These are phyloP conservation scores for Tuber umbilicatum DNA, from an alignment of 495 filamentous ascomycete species.

Conservation along the genomic window DNA sequence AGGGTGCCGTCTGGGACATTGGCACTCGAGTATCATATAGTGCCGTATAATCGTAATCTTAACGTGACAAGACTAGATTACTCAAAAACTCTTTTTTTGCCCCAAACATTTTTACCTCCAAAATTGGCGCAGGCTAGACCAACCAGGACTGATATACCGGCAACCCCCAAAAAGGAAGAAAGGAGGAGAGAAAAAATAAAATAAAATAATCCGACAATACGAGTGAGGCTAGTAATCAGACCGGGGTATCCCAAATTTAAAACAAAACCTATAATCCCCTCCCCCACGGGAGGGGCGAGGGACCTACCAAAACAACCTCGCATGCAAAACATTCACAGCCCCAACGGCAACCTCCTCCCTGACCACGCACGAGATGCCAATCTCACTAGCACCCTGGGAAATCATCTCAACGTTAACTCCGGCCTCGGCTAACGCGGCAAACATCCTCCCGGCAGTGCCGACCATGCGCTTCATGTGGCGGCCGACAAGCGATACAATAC, in stretches of 20 bases:
- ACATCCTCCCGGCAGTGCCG: constrained; percentile 84
- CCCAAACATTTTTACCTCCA: not conserved
- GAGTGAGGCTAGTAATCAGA: not conserved
- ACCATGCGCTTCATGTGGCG: constrained; percentile 93
- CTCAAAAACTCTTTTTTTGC: not conserved
- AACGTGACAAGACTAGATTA: not conserved
- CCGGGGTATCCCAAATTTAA: not conserved
- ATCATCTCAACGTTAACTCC: constrained; percentile 97
- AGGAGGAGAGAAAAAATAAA: not conserved
- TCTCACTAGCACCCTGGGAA: constrained; percentile 92
- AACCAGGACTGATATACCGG: not conserved
- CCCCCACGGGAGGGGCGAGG: not conserved
- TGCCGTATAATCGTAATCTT: not conserved
- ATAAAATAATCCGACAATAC: not conserved
- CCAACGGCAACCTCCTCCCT: constrained; percentile 81
- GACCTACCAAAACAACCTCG: constrained; percentile 61
- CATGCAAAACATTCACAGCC: constrained; percentile 91
- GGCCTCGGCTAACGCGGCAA: constrained; percentile 78
- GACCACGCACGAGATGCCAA: constrained; percentile 97
- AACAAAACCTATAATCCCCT: not conserved
- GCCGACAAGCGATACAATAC: constrained; percentile 85
- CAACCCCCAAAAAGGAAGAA: not conserved
- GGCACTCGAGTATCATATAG: not conserved
- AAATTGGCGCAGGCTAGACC: not conserved
- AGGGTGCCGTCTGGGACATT: not conserved